Evolutionary conservation across 208 protist genomes (phyloP).

Genomic region (Leishmania gerbilli): DNA sequence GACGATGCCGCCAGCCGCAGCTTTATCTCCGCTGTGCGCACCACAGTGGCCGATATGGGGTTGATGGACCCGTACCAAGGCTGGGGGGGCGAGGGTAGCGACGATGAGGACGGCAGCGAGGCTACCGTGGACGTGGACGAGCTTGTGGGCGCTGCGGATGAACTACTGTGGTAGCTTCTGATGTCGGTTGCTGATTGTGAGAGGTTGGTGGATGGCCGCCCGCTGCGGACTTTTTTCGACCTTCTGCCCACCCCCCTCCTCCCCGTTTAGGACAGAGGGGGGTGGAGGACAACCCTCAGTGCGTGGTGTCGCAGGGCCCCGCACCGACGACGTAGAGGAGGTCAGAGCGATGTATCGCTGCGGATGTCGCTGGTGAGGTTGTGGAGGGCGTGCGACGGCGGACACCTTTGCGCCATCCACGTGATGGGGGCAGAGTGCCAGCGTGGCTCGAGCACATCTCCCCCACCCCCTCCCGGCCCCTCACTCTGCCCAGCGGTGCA

Average conservation of each 20-base stretch:
- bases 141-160: conserved; percentile 21
- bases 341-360: not conserved
- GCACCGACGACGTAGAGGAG: not conserved
- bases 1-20: conserved; percentile 1
- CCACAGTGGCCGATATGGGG: conserved; percentile 52
- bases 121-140: conserved; percentile 27
- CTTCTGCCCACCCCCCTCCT: not conserved
- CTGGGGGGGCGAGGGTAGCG: conserved; percentile 19
- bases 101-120: conserved; percentile 29
- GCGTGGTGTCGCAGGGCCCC: not conserved
- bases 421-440: not conserved
- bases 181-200: not conserved
- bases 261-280: not conserved
- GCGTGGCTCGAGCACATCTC: not conserved
- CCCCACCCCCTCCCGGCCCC: not conserved
- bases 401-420: not conserved
- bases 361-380: not conserved
- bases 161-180: conserved; percentile 37
- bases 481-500: not conserved
- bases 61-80: conserved; percentile 53
- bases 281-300: no score
- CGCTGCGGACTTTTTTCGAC: not conserved
- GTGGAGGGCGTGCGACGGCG: not conserved
- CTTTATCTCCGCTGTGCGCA: conserved; percentile 41
- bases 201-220: not conserved